These are phyloP conservation scores for Aspergillus nidulans DNA, from an alignment of 495 filamentous ascomycete genomes.

Conservation along the genomic window DNA sequence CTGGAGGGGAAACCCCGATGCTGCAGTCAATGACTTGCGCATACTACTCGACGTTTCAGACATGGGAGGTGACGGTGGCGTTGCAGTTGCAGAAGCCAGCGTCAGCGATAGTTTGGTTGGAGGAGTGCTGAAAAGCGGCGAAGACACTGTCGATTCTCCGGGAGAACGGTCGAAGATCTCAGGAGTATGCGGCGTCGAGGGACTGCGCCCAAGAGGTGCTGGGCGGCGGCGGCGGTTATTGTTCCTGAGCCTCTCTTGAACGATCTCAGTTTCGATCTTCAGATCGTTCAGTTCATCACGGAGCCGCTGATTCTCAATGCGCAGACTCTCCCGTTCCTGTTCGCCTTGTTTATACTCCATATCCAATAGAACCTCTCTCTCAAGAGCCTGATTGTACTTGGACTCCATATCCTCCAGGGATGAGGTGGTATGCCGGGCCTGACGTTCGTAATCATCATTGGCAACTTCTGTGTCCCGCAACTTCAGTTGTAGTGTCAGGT, in stretches of 20 bases:
- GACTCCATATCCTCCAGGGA: constrained; percentile 95
- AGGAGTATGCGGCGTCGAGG: constrained; percentile 48
- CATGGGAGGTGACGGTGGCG: constrained; percentile 62
- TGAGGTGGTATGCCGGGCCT: constrained; percentile 88
- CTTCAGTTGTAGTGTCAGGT: constrained; percentile 73
- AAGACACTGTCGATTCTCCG: constrained; percentile 58
- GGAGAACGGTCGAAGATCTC: constrained; percentile 54
- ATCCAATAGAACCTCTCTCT: constrained; percentile 86
- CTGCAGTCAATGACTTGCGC: constrained; percentile 42
- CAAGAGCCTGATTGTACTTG: constrained; percentile 92
- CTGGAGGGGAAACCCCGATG: constrained; percentile 38
- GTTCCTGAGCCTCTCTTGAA: constrained; percentile 80
- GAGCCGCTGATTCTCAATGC: constrained; percentile 84
- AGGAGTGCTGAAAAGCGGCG: constrained; percentile 68
- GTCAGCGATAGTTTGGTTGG: constrained; percentile 61
- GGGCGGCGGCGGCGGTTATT: constrained; percentile 52
- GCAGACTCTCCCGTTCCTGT: constrained; percentile 78
- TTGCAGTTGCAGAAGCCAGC: constrained; percentile 71
- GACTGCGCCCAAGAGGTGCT: constrained; percentile 41
- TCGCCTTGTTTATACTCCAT: constrained; percentile 89
- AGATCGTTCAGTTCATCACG: constrained; percentile 88
- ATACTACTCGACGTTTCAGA: constrained; percentile 47
- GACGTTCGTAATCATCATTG: constrained; percentile 96
- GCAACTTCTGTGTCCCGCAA: constrained; percentile 93
- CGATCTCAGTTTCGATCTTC: constrained; percentile 90